Conservation (phyloP, 2,329 filamentous ascomycete genomes). For the Emmonsiellopsis sp. region DNA sequence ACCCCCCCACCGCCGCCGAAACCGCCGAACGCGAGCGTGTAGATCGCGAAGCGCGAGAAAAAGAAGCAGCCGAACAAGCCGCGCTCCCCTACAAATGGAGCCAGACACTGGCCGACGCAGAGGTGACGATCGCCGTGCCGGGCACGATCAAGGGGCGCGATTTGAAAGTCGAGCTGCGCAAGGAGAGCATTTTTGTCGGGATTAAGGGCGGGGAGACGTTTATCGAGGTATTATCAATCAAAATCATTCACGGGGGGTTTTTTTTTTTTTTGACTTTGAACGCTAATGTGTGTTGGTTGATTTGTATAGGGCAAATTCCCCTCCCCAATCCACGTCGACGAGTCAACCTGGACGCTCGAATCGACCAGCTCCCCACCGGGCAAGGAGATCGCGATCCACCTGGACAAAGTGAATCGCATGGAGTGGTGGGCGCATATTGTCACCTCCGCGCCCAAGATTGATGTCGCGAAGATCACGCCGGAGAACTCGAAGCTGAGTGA, state of each 20-base stretch:
- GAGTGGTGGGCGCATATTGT: constrained; percentile 97
- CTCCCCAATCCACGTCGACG: constrained; percentile 68
- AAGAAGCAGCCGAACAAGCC: constrained; percentile 79
- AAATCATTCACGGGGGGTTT: no score
- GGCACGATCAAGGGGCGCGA: constrained; percentile 78
- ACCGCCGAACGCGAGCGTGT: constrained; percentile 40
- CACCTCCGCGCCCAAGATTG: constrained; percentile 77
- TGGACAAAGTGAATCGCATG: constrained; percentile 94
- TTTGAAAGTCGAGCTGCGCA: constrained; percentile 72
- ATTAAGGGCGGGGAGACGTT: constrained; percentile 84
- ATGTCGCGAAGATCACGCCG: constrained; percentile 88
- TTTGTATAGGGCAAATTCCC: constrained; percentile 66
- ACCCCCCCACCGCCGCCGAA: constrained; percentile 19
- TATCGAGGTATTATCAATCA: constrained; percentile 53
- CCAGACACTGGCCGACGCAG: constrained; percentile 82
- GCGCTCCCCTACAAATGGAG: constrained; percentile 95
- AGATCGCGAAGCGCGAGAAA: constrained; percentile 52
- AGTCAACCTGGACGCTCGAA: constrained; percentile 89
- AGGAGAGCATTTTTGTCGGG: constrained; percentile 64
- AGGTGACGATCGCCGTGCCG: constrained; percentile 68
- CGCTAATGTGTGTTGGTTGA: constrained; percentile 6
- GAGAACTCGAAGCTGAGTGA: constrained; percentile 88
- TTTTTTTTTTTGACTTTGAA: no score
- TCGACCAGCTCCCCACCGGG: constrained; percentile 45
- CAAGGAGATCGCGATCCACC: constrained; percentile 76